These are phyloP conservation scores for Crepidotus variabilis DNA, from an alignment of 768 basidiomycete species.

Conservation along the genomic window DNA sequence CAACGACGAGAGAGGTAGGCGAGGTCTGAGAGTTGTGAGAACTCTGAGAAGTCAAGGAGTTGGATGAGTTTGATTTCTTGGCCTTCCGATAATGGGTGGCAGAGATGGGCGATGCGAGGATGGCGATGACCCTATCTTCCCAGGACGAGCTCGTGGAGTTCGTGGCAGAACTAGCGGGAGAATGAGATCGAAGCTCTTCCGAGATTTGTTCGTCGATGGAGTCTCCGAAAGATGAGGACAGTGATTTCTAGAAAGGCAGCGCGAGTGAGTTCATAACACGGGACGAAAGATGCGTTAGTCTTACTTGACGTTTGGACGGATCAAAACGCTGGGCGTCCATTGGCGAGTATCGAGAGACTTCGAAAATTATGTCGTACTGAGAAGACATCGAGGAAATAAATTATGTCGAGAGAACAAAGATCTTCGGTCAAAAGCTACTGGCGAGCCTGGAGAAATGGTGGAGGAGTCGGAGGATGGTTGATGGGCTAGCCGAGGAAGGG, in stretches of 20 bases:
- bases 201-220: not conserved
- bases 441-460: not conserved
- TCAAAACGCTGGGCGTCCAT: constrained; percentile 30
- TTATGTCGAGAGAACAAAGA: not conserved
- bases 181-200: not conserved
- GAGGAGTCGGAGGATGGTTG: not conserved
- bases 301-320: constrained; percentile 19
- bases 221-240: not conserved
- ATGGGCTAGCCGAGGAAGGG: not conserved
- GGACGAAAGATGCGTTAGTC: not conserved
- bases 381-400: constrained; percentile 5
- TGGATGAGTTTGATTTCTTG: not conserved
- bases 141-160: not conserved
- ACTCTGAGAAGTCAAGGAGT: not conserved
- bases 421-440: not conserved
- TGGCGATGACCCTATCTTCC: not conserved
- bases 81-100: not conserved
- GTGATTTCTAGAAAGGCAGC: not conserved
- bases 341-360: constrained; percentile 4
- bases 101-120: not conserved
- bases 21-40: not conserved
- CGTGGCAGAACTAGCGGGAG: not conserved
- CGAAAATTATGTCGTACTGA: constrained; percentile 5
- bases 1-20: not conserved
- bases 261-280: not conserved